Base-by-base conservation (phyloP, 306 rosid genomes). In the Dalbergia cochinchinensis region DNA sequence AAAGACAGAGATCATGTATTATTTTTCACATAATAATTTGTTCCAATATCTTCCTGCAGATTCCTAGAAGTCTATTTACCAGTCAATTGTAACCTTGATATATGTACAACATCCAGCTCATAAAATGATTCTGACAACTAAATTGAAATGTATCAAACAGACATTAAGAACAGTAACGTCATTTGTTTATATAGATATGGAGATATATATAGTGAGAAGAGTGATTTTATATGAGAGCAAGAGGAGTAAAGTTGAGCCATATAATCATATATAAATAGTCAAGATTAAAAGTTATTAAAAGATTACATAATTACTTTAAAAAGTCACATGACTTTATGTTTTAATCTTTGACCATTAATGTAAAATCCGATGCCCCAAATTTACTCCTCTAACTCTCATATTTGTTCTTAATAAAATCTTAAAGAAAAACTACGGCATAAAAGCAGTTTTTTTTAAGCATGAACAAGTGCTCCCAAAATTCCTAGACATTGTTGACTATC, bases 71-170 rank as follows among this genome's bases (percentile, higher is more conserved):
- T 33, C 63, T 41, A 55, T 65, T 47, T 48, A 54, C 71, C 19
- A 47, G 41, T 65, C 73, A 73, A 51, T 39, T 78, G 60, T 15
- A 65, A 44, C 60, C 60, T 12, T 16, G 26, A 68, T 68, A 48
- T 22, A 39, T 16, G 33, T 39, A 6, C 65, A 67, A 76, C 63
- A 48, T 58, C 45, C 61, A 77, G 55, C 39, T 41, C 54, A 44
- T 75, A 34, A 66, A 20, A 70, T 37, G 72, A 44, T 63, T 79
- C 68, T 74, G 22, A 73, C 63, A 54, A 62, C 51, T 73, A 39
- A 80, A 71, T 47, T 55, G 71, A 55, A 71, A 65, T 64, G 73
- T 72, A 71, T 18, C 74, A 7, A 50, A 64, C 11, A 73, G 50
- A 63, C 59, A 53, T 62, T 26, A 47, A 42, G 37, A 8, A 41